Evolutionary conservation across 1,139 yeast genomes (phyloP), one percentile per base, ranked within the genome.

Genomic region (Scheffersomyces quercinus): DNA sequence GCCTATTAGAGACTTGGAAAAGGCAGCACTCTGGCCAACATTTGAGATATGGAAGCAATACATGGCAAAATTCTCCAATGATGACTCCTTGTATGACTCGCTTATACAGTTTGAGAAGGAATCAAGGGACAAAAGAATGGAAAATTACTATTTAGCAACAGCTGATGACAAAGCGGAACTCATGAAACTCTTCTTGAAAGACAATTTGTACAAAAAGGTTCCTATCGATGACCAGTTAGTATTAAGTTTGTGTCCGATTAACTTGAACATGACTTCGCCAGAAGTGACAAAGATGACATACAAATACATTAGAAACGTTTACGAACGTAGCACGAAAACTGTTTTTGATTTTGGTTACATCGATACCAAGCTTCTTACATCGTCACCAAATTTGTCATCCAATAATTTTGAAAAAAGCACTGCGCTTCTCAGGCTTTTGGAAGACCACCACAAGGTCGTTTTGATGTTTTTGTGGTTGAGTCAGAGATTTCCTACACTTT

Each of bases 381-480:
- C 51, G 16, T 53, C 56, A n/a, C 62, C 70, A 1, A 52, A 49
- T 14, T 36, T 53, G 8, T 42, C 55, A 2, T 56, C 60, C 5
- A 52, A 58, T 6, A 52, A 54, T 10, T 60, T 52, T 15, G 52
- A 56, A 16, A 57, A 60, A 7, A 53, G 58, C 4, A 70, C 73
- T 36, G 68, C 68, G 12, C 56, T 55, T 7, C 64, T 88, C 38
- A 75, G 74, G 41, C 59, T 65, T 33, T 71, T 88, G 39, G 98
- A 91, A 59, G 77, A 76, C 15, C 68, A 86, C 50, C 96, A 93
- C 66, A 79, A 82, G 51, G 68, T 81, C 38, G 74, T 88, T 20
- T 75, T 85, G 51, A 67, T 88, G 11, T 91, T 81, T 59, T 68
- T 89, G 61, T 93, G 99, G 99, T 72, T 93, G 50, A 77, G 88